phyloP scores from a whole-genome alignment of 1,284 basidiomycete genomes.

The Polyporus tsugae region DNA sequence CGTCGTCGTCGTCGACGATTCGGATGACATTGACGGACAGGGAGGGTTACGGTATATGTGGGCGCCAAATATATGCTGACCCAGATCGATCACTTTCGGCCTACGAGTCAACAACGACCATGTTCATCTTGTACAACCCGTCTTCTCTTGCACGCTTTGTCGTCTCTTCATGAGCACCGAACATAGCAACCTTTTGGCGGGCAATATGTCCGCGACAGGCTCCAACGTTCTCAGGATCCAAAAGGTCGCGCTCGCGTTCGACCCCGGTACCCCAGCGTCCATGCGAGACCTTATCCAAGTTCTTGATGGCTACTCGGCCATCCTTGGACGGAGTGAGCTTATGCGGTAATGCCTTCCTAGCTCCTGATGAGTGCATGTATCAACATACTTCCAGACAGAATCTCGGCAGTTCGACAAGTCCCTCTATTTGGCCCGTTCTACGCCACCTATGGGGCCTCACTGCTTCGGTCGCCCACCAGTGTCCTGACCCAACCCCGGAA shows the following conservation, averaged over 20 bases:
- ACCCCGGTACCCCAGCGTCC: conserved; percentile 21
- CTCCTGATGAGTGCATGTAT: conserved; percentile 4
- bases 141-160: neutral
- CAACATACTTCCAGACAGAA: conserved; percentile 44
- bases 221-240: conserved; percentile 20
- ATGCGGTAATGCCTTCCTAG: conserved; percentile 49
- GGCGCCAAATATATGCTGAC: too few species aligned
- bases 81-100: neutral
- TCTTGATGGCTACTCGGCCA: conserved; percentile 55
- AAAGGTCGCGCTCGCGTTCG: conserved; percentile 17
- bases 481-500: conserved; percentile 43
- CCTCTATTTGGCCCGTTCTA: conserved; percentile 62
- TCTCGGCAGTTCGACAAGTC: conserved; percentile 51
- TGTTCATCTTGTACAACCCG: neutral
- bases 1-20: neutral
- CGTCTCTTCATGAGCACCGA: neutral
- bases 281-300: conserved; percentile 39
- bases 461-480: conserved; percentile 53
- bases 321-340: conserved; percentile 53
- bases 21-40: neutral
- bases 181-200: too few species aligned
- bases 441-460: conserved; percentile 62
- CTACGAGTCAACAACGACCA: neutral
- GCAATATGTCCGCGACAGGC: neutral
- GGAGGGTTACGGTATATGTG: too few species aligned